phyloP scores from a whole-genome alignment of 805 yeast genomes.

The Ogataea thermomethanolica region DNA sequence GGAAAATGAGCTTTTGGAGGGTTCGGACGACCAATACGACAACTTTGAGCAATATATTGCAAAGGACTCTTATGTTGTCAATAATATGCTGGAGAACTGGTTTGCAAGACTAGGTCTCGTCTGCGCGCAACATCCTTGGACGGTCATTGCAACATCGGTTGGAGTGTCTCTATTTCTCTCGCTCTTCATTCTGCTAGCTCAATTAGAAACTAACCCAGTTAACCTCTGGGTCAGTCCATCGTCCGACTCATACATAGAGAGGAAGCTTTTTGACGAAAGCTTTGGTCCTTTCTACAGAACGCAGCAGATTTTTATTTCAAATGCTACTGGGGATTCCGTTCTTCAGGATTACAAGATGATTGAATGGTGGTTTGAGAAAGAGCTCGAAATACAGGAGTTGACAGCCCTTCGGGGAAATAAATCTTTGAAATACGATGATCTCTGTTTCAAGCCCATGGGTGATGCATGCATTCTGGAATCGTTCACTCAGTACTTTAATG shows the following conservation, averaged over 20 bases:
- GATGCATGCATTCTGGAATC: conserved; percentile 83
- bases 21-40: conserved; percentile 18
- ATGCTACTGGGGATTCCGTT: conserved; percentile 65
- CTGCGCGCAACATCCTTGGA: conserved; percentile 61
- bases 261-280: conserved; percentile 64
- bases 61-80: conserved; percentile 43
- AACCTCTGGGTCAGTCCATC: conserved; percentile 85
- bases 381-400: conserved; percentile 44
- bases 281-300: conserved; percentile 93
- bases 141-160: conserved; percentile 43
- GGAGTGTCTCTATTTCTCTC: conserved; percentile 45
- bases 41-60: conserved; percentile 21
- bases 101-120: conserved; percentile 51
- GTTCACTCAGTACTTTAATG: conserved; percentile 81
- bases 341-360: conserved; percentile 58
- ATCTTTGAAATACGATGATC: conserved; percentile 46
- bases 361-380: conserved; percentile 89
- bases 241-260: conserved; percentile 67
- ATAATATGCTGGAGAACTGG: conserved; percentile 42
- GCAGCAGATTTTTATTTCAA: conserved; percentile 75
- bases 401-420: conserved; percentile 21
- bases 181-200: conserved; percentile 46
- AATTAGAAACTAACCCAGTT: conserved; percentile 76
- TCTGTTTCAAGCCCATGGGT: conserved; percentile 82
- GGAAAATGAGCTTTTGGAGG: conserved; percentile 11